Evolutionary conservation across 495 filamentous ascomycete species (phyloP).

Genomic region (Daldinia caldariorum): DNA sequence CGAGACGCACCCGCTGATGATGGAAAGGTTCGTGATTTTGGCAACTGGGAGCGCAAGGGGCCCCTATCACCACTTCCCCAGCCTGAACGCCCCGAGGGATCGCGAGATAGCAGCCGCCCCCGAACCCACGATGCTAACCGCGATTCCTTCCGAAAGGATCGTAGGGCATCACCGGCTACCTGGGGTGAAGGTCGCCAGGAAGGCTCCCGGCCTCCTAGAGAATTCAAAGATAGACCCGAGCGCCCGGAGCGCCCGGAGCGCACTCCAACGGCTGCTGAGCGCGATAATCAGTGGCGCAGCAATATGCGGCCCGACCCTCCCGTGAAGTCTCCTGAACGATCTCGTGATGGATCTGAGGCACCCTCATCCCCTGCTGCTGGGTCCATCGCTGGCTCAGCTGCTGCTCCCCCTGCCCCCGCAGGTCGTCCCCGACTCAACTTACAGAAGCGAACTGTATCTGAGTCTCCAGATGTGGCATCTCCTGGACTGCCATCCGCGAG

Average conservation of each 20-base stretch:
- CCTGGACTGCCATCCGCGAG: slow-evolving; percentile 56
- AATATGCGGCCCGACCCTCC: slow-evolving; percentile 81
- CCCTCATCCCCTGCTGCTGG: slow-evolving; percentile 71
- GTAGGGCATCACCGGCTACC: slow-evolving; percentile 74
- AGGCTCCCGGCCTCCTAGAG: slow-evolving; percentile 82
- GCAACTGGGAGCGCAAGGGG: slow-evolving; percentile 95
- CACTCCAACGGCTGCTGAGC: slow-evolving; percentile 81
- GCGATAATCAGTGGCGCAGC: slow-evolving; percentile 85
- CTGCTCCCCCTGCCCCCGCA: slow-evolving; percentile 61
- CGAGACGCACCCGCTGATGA: slow-evolving; percentile 66
- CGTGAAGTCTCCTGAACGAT: slow-evolving; percentile 54
- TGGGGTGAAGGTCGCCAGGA: slow-evolving; percentile 89
- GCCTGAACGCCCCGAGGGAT: slow-evolving; percentile 61
- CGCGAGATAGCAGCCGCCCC: slow-evolving; percentile 75
- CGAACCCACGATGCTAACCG: slow-evolving; percentile 69
- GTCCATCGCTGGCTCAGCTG: slow-evolving; percentile 55
- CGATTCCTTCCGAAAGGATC: slow-evolving; percentile 62
- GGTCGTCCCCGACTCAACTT: slow-evolving; percentile 83
- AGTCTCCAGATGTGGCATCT: slow-evolving; percentile 64
- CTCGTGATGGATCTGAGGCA: slow-evolving; percentile 68
- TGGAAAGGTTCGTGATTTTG: slow-evolving; percentile 85
- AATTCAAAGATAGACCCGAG: slow-evolving; percentile 81
- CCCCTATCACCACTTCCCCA: slow-evolving; percentile 78
- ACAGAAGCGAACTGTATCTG: slow-evolving; percentile 86
- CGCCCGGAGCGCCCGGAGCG: slow-evolving; percentile 76